Evolutionary conservation across 179 eudicot species (phyloP).

Genomic region (Beta corolliflora): DNA sequence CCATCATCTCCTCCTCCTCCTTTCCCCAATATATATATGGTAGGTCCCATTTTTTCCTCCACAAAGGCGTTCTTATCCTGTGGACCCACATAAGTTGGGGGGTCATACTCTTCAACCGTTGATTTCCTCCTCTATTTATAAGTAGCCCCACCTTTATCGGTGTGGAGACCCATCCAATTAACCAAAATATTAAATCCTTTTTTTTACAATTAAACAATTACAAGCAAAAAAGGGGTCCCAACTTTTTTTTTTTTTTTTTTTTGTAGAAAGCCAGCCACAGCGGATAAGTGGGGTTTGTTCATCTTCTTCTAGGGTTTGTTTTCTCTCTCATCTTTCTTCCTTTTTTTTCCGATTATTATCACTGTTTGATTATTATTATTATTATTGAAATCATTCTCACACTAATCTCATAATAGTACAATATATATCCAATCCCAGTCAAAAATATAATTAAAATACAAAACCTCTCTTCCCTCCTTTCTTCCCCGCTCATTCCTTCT

Average conservation of each 20-base stretch:
- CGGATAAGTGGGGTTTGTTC: constrained; percentile 43
- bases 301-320: constrained; percentile 41
- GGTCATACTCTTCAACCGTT: constrained; percentile 22
- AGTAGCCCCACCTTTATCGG: constrained; percentile 15
- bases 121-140: constrained; percentile 23
- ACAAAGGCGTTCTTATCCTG: constrained; percentile 29
- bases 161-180: constrained; percentile 25
- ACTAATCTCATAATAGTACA: constrained; percentile 15
- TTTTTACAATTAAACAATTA: too few species aligned
- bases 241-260: not conserved
- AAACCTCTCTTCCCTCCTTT: not conserved
- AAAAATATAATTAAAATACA: not conserved
- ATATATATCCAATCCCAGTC: constrained; percentile 23
- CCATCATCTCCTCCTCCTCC: not conserved
- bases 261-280: constrained; percentile 21
- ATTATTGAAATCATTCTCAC: not conserved
- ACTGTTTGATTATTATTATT: constrained; percentile 1
- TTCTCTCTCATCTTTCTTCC: constrained; percentile 20
- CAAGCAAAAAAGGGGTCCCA: constrained; percentile 29
- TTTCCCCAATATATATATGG: not conserved
- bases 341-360: not conserved
- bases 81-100: constrained; percentile 17
- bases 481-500: not conserved
- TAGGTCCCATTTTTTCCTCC: constrained; percentile 12
- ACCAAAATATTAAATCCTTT: not conserved